Evolutionary conservation across 768 basidiomycete species (phyloP).

Genomic region (Grammothele lineata): DNA sequence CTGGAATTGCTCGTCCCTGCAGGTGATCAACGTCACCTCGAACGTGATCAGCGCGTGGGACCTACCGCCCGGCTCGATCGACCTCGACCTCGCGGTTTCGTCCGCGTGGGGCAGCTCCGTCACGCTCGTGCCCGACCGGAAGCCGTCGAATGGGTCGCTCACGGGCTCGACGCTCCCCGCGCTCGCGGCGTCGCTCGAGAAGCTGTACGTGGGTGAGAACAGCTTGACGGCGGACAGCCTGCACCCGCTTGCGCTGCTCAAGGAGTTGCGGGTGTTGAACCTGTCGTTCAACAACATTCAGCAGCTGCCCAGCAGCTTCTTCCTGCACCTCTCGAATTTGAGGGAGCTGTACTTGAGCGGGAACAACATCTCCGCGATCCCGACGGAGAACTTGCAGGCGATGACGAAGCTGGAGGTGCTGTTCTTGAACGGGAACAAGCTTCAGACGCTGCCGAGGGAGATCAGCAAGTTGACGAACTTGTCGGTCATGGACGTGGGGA

Average conservation of each 20-base stretch:
- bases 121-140: slow-evolving; percentile 34
- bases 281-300: slow-evolving; percentile 93
- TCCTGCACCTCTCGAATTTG: slow-evolving; percentile 63
- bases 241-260: slow-evolving; percentile 67
- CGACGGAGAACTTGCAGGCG: slow-evolving; percentile 80
- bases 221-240: slow-evolving; percentile 75
- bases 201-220: slow-evolving; percentile 90
- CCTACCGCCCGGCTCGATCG: slow-evolving; percentile 42
- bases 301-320: slow-evolving; percentile 76
- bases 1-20: slow-evolving; percentile 79
- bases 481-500: slow-evolving; percentile 85
- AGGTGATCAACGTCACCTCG: slow-evolving; percentile 79
- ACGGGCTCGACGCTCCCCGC: slow-evolving; percentile 39
- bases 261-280: slow-evolving; percentile 79
- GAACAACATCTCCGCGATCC: slow-evolving; percentile 88
- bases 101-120: slow-evolving; percentile 9
- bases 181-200: slow-evolving; percentile 67
- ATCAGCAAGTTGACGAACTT: slow-evolving; percentile 77
- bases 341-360: slow-evolving; percentile 92
- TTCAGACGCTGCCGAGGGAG: slow-evolving; percentile 91
- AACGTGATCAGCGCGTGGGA: slow-evolving; percentile 77
- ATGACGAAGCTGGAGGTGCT: slow-evolving; percentile 67
- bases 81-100: slow-evolving; percentile 5
- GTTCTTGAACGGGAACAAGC: slow-evolving; percentile 90
- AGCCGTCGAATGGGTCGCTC: slow-evolving; percentile 30